Base-by-base conservation (phyloP, 208 protist genomes). In the Acanthamoeba polyphaga region DNA sequence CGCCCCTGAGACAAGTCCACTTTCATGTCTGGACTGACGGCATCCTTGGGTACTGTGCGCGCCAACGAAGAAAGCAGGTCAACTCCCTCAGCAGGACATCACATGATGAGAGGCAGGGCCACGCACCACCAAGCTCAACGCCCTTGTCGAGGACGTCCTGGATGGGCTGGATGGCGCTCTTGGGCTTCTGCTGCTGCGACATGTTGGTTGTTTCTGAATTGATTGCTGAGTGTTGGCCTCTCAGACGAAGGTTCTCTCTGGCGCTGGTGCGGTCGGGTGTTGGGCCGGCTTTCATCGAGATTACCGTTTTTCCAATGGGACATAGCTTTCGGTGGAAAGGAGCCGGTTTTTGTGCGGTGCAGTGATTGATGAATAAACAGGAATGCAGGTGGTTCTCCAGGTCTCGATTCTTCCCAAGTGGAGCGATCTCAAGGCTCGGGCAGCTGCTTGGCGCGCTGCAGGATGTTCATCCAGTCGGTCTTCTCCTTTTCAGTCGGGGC, bases 401-500 rank as follows among this genome's bases (percentile, higher is more conserved):
- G 43, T 49, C 43, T 49, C 43, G 3, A 4, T 49, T 49, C 43
- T 49, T 49, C 43, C 43, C 2, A 3, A 49, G 43, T 49, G 43
- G 22, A 66, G 13, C 1, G 32, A 78, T 15, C 1, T 82, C 74
- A 82, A 6, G 74, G 43, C 74, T 82, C 74, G 7, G 74, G 74
- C 46, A 43, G 34, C 46, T 32, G 74, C 74, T 82, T 82, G 34
- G 53, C 74, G 38, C 74, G 74, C 19, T 82, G 38, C 74, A 82
- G 22, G 46, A 82, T 46, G 74, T 53, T 82, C 7, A 82, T 46
- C 74, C 74, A 82, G 74, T 82, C 74, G 34, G 3, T 82, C 74
- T 82, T 82, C 74, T 82, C 74, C 38, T 82, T 82, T 19, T 82
- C 74, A 15, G 74, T 82, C 3, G 74, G 1, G 9, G 74, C 74